A percentile compares a stretch with the other conserved stretches of the same genome.
These are phyloP conservation scores for Candida glucosophila DNA, from an alignment of 1,139 yeast species.

Conservation along the genomic window DNA sequence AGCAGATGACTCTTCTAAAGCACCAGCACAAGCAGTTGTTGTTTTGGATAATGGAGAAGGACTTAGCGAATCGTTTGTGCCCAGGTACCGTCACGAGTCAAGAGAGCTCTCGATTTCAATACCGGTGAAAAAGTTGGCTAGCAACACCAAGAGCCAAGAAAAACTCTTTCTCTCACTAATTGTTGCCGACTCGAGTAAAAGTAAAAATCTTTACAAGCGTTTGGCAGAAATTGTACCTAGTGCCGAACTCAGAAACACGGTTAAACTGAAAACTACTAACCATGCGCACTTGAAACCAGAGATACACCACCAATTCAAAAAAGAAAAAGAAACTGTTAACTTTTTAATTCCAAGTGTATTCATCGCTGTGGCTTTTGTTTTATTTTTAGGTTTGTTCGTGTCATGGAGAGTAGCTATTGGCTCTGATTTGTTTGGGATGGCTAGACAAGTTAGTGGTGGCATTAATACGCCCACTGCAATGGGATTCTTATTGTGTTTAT, in stretches of 20 bases:
- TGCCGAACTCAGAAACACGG: slow-evolving; percentile 16
- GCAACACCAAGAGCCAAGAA: slow-evolving; percentile 26
- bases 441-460: too few species aligned
- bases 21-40: slow-evolving; percentile 22
- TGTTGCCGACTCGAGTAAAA: slow-evolving; percentile 18
- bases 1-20: slow-evolving; percentile 9
- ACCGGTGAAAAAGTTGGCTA: slow-evolving; percentile 27
- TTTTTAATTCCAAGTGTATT: slow-evolving; percentile 49
- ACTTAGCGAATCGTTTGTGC: slow-evolving; percentile 17
- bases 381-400: slow-evolving; percentile 35
- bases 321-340: slow-evolving; percentile 47
- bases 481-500: slow-evolving; percentile 45
- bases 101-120: slow-evolving; percentile 18
- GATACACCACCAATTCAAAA: slow-evolving; percentile 59
- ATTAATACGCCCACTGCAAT: slow-evolving; percentile 18
- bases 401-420: slow-evolving; percentile 43
- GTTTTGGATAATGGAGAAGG: slow-evolving; percentile 19
- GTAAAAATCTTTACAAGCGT: slow-evolving; percentile 16
- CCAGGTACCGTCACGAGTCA: slow-evolving; percentile 13
- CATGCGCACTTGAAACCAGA: slow-evolving; percentile 48
- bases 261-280: slow-evolving; percentile 18
- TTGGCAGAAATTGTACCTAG: slow-evolving; percentile 29
- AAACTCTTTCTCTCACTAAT: slow-evolving; percentile 24
- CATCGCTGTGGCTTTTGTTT: slow-evolving; percentile 31
- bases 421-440: slow-evolving; percentile 34